These are phyloP conservation scores for Fusarium sp. DNA, from an alignment of 2,329 filamentous ascomycete species.

Conservation along the genomic window DNA sequence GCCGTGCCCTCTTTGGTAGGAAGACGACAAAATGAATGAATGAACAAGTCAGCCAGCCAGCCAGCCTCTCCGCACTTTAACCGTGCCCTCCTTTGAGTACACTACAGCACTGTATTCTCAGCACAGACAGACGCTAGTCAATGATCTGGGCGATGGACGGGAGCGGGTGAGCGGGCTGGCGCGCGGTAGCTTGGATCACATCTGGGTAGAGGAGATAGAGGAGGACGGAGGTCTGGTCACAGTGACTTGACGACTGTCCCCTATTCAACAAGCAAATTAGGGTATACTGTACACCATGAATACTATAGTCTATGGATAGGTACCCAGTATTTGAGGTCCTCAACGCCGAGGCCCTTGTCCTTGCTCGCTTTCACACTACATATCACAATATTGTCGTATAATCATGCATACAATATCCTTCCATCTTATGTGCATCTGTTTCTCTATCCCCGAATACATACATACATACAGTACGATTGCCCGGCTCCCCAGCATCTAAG, in stretches of 20 bases:
- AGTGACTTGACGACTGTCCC: background rate
- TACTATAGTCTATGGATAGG: background rate
- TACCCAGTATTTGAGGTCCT: background rate
- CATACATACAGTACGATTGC: background rate
- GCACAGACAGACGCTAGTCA: slow-evolving; percentile 20
- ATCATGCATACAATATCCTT: slow-evolving; percentile 1
- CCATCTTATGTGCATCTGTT: background rate
- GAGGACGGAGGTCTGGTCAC: background rate
- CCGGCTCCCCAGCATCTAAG: background rate
- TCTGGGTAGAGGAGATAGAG: background rate
- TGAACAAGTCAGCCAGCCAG: background rate
- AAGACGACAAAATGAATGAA: background rate
- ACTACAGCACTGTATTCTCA: background rate
- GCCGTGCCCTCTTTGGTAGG: background rate
- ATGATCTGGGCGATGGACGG: slow-evolving; percentile 28
- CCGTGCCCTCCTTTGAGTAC: background rate
- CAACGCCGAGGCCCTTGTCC: slow-evolving; percentile 5
- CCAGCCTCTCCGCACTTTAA: background rate
- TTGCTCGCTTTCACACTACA: background rate
- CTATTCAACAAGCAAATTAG: background rate
- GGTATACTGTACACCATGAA: background rate
- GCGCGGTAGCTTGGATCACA: slow-evolving; percentile 17
- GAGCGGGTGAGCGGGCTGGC: slow-evolving; percentile 27
- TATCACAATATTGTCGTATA: background rate
- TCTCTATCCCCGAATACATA: slow-evolving; percentile 6